phyloP scores from a whole-genome alignment of 345 rosid species.

The Populus davidiana region DNA sequence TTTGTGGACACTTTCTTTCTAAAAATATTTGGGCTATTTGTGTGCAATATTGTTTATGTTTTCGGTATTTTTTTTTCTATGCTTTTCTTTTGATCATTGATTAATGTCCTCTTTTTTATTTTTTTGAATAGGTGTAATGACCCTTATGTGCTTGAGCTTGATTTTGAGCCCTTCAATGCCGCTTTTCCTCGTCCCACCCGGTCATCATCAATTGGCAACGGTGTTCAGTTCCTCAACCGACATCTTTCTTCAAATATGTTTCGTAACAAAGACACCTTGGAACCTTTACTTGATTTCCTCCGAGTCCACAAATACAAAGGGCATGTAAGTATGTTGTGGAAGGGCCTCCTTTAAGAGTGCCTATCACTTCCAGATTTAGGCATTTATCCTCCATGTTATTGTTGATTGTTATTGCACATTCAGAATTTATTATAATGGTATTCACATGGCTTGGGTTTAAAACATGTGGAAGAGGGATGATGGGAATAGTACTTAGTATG shows the following conservation, averaged over 20 bases:
- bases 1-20: too few species aligned
- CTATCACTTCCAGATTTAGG: neutral
- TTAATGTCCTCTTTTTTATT: neutral
- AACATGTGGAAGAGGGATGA: neutral
- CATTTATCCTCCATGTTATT: constrained; percentile 1
- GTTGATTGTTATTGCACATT: neutral
- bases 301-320: constrained; percentile 81
- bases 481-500: neutral
- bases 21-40: neutral
- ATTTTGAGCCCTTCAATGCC: constrained; percentile 96
- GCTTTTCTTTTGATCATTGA: constrained; percentile 27
- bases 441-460: neutral
- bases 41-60: neutral
- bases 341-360: neutral
- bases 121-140: constrained; percentile 15
- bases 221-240: constrained; percentile 97
- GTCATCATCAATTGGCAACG: constrained; percentile 95
- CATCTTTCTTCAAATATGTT: constrained; percentile 95
- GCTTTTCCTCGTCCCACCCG: constrained; percentile 76
- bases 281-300: constrained; percentile 83
- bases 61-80: neutral
- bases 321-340: constrained; percentile 56
- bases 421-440: neutral
- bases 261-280: constrained; percentile 82
- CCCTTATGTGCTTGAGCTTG: constrained; percentile 78